Conservation (phyloP, 768 basidiomycete genomes). For the Collybia mongolica region DNA sequence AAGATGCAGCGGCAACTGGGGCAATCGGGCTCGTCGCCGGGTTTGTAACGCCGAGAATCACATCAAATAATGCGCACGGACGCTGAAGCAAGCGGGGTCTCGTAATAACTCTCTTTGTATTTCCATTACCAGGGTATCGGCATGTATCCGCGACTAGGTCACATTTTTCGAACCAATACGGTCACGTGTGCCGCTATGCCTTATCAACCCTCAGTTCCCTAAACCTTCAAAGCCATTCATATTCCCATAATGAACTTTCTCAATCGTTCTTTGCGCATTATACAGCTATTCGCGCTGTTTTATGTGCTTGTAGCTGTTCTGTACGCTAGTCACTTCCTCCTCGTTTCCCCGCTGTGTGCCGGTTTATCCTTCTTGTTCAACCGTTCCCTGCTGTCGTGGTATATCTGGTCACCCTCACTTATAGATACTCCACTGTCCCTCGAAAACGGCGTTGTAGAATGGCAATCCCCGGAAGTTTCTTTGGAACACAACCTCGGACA, state of each 20-base stretch:
- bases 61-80: neutral
- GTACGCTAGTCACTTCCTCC: constrained; percentile 41
- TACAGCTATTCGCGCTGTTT: constrained; percentile 26
- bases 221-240: neutral
- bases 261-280: constrained; percentile 16
- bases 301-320: constrained; percentile 40
- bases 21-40: constrained; percentile 53
- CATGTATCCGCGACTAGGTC: too few relatives aligned
- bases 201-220: too few relatives aligned
- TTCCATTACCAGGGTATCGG: neutral
- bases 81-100: neutral
- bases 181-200: neutral
- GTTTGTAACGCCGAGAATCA: constrained; percentile 1
- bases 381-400: constrained; percentile 17
- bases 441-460: constrained; percentile 19
- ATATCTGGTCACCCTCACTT: constrained; percentile 14
- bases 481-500: constrained; percentile 33
- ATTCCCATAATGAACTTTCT: constrained; percentile 3
- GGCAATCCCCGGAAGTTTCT: constrained; percentile 32
- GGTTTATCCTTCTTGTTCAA: constrained; percentile 22
- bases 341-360: constrained; percentile 30
- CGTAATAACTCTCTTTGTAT: neutral
- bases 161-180: neutral
- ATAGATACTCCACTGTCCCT: neutral
- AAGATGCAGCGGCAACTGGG: constrained; percentile 67